A percentile compares a stretch with the other conserved stretches of the same genome.
phyloP scores from a whole-genome alignment of 805 yeast genomes.

The Metschnikowia lunata region DNA sequence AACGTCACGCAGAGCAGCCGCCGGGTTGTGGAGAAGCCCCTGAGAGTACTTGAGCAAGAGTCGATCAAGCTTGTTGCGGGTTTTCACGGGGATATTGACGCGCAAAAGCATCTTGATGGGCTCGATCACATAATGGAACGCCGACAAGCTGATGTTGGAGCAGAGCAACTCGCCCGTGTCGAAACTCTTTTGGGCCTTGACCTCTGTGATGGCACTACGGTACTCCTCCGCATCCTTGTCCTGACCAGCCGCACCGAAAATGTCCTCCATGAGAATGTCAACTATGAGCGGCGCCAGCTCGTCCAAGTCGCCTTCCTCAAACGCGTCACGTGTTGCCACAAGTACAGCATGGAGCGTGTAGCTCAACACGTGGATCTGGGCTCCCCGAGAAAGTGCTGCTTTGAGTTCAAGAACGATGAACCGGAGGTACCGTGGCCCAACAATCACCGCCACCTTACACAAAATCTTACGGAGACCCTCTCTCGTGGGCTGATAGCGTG shows the following conservation, averaged over 20 bases:
- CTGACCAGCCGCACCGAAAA: constrained; percentile 85
- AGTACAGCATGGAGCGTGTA: constrained; percentile 77
- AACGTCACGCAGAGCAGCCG: constrained; percentile 51
- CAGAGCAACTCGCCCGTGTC: constrained; percentile 83
- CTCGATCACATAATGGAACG: constrained; percentile 53
- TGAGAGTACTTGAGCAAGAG: constrained; percentile 67
- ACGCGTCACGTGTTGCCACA: constrained; percentile 42
- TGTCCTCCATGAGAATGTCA: constrained; percentile 82
- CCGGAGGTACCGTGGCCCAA: constrained; percentile 71
- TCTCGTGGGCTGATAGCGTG: constrained; percentile 81
- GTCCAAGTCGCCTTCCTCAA: constrained; percentile 72
- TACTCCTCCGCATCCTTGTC: constrained; percentile 96
- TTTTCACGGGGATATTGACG: constrained; percentile 62
- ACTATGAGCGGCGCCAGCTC: constrained; percentile 56
- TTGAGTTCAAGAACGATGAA: constrained; percentile 76
- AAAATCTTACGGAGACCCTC: constrained; percentile 78
- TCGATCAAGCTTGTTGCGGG: constrained; percentile 74
- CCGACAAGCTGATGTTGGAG: constrained; percentile 52
- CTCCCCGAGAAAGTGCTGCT: constrained; percentile 78
- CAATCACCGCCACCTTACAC: constrained; percentile 53
- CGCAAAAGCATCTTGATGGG: constrained; percentile 64
- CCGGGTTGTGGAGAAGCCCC: constrained; percentile 75
- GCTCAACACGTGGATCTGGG: constrained; percentile 90
- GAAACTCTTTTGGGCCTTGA: constrained; percentile 80
- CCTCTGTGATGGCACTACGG: constrained; percentile 80